Evolutionary conservation across 139 green algal species (phyloP).

Genomic region (Marvania coccoides): DNA sequence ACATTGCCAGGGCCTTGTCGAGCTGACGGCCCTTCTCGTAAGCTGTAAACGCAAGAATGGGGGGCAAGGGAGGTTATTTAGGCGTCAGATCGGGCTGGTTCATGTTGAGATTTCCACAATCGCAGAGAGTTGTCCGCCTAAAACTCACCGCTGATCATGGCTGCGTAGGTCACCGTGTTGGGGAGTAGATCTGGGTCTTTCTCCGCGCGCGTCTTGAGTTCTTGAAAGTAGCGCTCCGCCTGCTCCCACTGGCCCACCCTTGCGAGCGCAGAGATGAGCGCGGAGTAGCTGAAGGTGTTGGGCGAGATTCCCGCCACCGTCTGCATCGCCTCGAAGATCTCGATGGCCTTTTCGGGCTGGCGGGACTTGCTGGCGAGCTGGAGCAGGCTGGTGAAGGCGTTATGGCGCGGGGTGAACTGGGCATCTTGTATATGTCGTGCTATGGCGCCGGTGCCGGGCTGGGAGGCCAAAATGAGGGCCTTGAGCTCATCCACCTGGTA

Average conservation of each 20-base stretch:
- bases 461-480: neutral
- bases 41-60: neutral
- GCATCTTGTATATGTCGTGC: neutral
- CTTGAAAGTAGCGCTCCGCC: conserved; percentile 35
- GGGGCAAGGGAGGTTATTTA: neutral
- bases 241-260: conserved; percentile 28
- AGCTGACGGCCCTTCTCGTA: conserved; percentile 34
- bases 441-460: conserved; percentile 3
- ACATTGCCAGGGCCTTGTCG: conserved; percentile 30
- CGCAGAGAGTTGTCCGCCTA: too few relatives aligned
- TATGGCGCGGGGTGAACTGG: conserved; percentile 19
- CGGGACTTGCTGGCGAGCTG: conserved; percentile 22
- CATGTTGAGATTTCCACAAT: too few relatives aligned
- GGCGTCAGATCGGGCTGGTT: too few relatives aligned
- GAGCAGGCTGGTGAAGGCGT: conserved; percentile 42
- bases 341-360: conserved; percentile 29
- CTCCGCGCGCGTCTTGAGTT: conserved; percentile 14
- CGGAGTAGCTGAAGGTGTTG: conserved; percentile 32
- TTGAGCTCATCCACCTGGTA: conserved; percentile 8
- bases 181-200: conserved; percentile 15
- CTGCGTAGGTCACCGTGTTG: conserved; percentile 47
- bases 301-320: neutral
- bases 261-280: conserved; percentile 24
- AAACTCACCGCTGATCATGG: conserved; percentile 30
- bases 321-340: conserved; percentile 33